Base-by-base conservation (phyloP, 139 green algal genomes). In the Microglena sp. region DNA sequence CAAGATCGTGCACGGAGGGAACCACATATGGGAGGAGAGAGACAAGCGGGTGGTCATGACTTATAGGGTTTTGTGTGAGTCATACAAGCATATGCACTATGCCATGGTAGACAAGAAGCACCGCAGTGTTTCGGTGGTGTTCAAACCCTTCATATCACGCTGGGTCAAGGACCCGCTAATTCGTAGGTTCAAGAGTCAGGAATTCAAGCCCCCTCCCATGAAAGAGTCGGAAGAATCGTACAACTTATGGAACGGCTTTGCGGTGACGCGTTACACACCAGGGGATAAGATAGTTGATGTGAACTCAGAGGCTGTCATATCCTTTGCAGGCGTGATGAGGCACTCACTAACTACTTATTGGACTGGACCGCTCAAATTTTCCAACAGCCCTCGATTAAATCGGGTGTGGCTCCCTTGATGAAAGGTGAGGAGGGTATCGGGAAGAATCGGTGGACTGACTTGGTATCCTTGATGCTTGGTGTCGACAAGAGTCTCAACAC, bases 291-390 rank as follows among this genome's bases (percentile, higher is more conserved):
- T n/a, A n/a, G n/a, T n/a, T n/a, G n/a, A n/a, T n/a, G n/a, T n/a
- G n/a, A n/a, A n/a, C n/a, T n/a, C n/a, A n/a, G n/a, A n/a, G n/a
- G n/a, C n/a, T n/a, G n/a, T n/a, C n/a, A n/a, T n/a, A 60, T 33
- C 21, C 24, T 60, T 26, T 18, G 27, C 21, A 24, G 15, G 8
- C 53, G 15, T 26, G 53, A 60, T 18, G 8, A 26, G 15, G 21
- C 53, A 22, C 7, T 18, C n/a, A 60, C 31, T 26, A 18, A 60
- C 21, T 60, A 60, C 53, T 22, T 60, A 28, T 26, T 60, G n/a
- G 15, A 60, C 53, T 60, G 53, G 53, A 8, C 7, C 31, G 53
- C 53, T 7, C 53, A 60, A 24, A 60, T 60, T 26, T 7, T 60
- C 21, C 53, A 60, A 28, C 8, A 60, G 24, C 53, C 53, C 8